Base-by-base conservation (phyloP, 108 stramenopile genomes). In the Thalassiosira profunda region DNA sequence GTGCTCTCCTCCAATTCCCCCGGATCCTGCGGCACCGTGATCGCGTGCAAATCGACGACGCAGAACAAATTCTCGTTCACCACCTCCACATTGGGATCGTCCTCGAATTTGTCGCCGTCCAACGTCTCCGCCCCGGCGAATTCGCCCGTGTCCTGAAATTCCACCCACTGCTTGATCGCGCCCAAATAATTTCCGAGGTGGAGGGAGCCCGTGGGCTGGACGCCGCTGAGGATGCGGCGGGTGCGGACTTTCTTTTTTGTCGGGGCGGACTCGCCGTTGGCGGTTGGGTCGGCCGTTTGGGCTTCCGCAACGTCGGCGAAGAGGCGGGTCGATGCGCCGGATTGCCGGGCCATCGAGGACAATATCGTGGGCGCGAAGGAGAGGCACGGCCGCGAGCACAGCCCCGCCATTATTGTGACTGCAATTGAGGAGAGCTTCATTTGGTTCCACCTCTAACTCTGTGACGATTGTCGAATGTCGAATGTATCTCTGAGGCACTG, bases 141-240 rank as follows among this genome's bases (percentile, higher is more conserved):
- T 15, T 84, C 72, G 23, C 86, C 85, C 21, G 86, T 84, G 63
- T 97, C 86, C 78, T 99, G 97, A 58, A 94, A 88, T 45, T 86
- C 86, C 1, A 97, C 97, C 99, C 98, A 99, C 67, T 98, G 97
- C 53, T 87, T 84, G 38, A 99, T 95, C 2, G 99, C 98, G 23
- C 98, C 99, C 15, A 99, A 68, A 69, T 99, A 99, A 76, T 99
- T 99, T 17, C 99, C 99, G 24, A 99, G 76, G 65, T 98, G 98
- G 12, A 98, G 88, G 23, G 86, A 79, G 18, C 99, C 99, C 2
- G 98, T 99, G 11, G 99, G 99, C 76, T 99, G 98, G 10, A 99
- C 97, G 18, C 98, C 99, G 14, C 91, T 93, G 58, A 99, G 74
- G 35, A 99, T 81, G 43, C 95, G 91, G 36, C 85, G 54, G 9